A percentile compares a stretch with the other conserved stretches of the same genome.
Conservation (phyloP, 768 basidiomycete genomes). For the Lentinus tigrinus region DNA sequence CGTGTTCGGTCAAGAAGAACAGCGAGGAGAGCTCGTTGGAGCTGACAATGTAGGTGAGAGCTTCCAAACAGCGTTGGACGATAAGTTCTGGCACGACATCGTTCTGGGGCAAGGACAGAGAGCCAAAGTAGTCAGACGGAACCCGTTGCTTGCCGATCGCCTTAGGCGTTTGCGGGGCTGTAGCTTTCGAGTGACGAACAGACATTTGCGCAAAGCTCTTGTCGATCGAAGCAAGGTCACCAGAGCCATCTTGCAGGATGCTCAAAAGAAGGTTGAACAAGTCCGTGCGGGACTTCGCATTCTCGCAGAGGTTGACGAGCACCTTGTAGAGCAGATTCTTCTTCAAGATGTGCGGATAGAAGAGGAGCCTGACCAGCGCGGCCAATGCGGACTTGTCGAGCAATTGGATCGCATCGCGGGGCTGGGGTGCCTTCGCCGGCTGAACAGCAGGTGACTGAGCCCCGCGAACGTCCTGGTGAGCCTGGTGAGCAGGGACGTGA, state of each 20-base stretch:
- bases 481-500: constrained; percentile 4
- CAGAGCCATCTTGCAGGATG: constrained; percentile 93
- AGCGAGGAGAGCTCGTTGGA: constrained; percentile 81
- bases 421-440: constrained; percentile 50
- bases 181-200: constrained; percentile 58
- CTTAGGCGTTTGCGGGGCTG: constrained; percentile 38
- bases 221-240: constrained; percentile 88
- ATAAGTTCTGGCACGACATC: constrained; percentile 91
- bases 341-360: constrained; percentile 91
- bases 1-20: constrained; percentile 97
- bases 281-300: constrained; percentile 85
- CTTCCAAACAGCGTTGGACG: constrained; percentile 92
- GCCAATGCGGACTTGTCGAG: constrained; percentile 90
- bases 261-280: constrained; percentile 92
- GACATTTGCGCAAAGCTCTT: constrained; percentile 93
- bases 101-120: constrained; percentile 54
- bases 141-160: constrained; percentile 70
- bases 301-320: constrained; percentile 94
- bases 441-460: constrained; percentile 18
- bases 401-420: constrained; percentile 89
- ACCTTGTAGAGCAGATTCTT: constrained; percentile 86
- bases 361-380: constrained; percentile 86
- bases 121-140: constrained; percentile 48
- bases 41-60: constrained; percentile 82
- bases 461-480: constrained; percentile 4